Base-by-base conservation (phyloP, 2,329 filamentous ascomycete species). In the Cladosporium sphaerospermum region DNA sequence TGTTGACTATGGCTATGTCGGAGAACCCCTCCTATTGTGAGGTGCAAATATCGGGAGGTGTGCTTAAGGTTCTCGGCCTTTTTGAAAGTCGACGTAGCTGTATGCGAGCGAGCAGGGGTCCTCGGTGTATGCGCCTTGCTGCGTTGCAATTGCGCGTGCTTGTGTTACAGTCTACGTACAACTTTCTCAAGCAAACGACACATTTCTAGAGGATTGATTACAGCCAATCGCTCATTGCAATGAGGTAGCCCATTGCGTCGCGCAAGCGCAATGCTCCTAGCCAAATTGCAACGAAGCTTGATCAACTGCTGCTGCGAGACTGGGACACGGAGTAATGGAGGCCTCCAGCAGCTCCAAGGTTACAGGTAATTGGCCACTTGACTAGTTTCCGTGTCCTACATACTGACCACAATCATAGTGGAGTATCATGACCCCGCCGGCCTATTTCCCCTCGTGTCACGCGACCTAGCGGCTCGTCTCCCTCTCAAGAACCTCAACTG, bases 391-490 rank as follows among this genome's bases (percentile, higher is more conserved):
- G 36, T 11, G 40, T 32, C 28, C 37, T 53, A 31, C 2, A 51
- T 5, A 32, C 52, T 51, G 37, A 41, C 33, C 32, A 42, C 9
- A n/a, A 28, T 42, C 13, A 28, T 64, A 95, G 90, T 96, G 75
- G 91, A 97, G 77, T 99, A 96, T 74, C 89, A 88, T 74, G 93
- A 99, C 73, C 92, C 93, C 50, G 87, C 89, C 67, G 85, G 88
- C 64, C 81, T 97, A 58, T 97, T 92, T 72, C 84, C 88, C 55
- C 79, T 92, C 49, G 76, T 97, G 41, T 85, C 86, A 9, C 83
- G 88, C 2, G 84, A 91, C 54, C 77, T 99, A 54, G 78, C 87
- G 39, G 78, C 86, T 40, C 86, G 88, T 52, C 78, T 97, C 0
- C 93, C 93, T 33, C 78, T 99, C 36, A 86, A 85, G 59, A 95